Evolutionary conservation across 805 yeast genomes (phyloP).

Genomic region (Scheffersomyces stipitis): DNA sequence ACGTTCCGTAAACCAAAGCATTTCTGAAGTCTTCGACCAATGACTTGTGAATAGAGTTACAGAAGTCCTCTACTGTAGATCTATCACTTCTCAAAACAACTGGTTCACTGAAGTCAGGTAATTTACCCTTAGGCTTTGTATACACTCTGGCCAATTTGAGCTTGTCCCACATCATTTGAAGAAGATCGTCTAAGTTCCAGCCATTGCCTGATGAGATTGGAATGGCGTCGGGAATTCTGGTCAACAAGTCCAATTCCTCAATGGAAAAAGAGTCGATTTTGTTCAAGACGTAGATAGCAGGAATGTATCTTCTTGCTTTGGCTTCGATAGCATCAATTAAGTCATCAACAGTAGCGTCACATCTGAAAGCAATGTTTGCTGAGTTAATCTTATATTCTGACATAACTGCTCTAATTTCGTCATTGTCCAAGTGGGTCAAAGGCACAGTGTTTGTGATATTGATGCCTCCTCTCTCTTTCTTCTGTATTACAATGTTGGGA

Average conservation of each 20-base stretch:
- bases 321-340: conserved; percentile 92
- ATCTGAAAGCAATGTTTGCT: conserved; percentile 93
- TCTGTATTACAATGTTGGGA: conserved; percentile 88
- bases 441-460: conserved; percentile 93
- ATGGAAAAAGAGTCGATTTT: conserved; percentile 94
- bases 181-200: conserved; percentile 94
- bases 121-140: conserved; percentile 92
- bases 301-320: conserved; percentile 87
- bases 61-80: conserved; percentile 90
- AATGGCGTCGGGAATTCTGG: conserved; percentile 94
- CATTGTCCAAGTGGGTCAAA: conserved; percentile 85
- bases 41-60: conserved; percentile 94
- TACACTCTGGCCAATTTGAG: conserved; percentile 90
- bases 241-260: conserved; percentile 86
- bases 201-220: conserved; percentile 95
- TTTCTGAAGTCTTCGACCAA: conserved; percentile 90
- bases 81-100: conserved; percentile 83
- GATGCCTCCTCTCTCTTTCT: conserved; percentile 95
- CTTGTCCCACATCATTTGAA: conserved; percentile 94
- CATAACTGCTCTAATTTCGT: conserved; percentile 95
- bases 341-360: conserved; percentile 98
- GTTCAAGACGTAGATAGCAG: conserved; percentile 91
- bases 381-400: conserved; percentile 91
- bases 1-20: conserved; percentile 89
- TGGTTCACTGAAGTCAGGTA: conserved; percentile 94